Conservation (phyloP, 495 filamentous ascomycete genomes). For the Penicillium taxi region DNA sequence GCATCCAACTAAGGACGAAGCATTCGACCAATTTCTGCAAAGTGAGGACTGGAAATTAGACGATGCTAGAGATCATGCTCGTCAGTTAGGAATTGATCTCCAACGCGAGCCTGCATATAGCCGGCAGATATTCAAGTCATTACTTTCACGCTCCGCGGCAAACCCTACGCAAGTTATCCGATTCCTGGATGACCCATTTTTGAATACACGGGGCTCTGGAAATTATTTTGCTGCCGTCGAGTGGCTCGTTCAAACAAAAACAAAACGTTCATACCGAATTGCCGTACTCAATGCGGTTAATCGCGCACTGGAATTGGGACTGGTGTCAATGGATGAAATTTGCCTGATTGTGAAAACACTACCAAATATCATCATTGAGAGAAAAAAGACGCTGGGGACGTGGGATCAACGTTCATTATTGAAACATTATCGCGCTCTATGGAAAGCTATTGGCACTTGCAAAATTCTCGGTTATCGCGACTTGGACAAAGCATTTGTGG, state of each 20-base stretch:
- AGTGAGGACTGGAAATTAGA: conserved; percentile 13
- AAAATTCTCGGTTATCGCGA: conserved; percentile 30
- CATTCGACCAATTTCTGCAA: conserved; percentile 16
- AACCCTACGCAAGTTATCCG: conserved; percentile 21
- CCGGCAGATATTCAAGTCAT: conserved; percentile 31
- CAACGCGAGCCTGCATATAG: conserved; percentile 34
- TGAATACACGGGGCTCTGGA: conserved; percentile 33
- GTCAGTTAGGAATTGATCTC: conserved; percentile 28
- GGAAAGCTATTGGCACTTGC: conserved; percentile 35
- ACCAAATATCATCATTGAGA: conserved; percentile 15
- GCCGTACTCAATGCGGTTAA: conserved; percentile 24
- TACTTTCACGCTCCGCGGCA: conserved; percentile 17
- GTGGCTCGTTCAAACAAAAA: conserved; percentile 10
- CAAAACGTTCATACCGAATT: conserved; percentile 9
- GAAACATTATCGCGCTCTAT: conserved; percentile 25
- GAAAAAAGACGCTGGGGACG: conserved; percentile 11
- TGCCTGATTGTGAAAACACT: conserved; percentile 21
- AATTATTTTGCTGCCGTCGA: conserved; percentile 30
- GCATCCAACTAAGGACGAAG: conserved; percentile 5
- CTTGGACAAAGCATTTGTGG: conserved; percentile 20
- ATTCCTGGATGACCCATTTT: conserved; percentile 36
- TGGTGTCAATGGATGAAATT: conserved; percentile 31
- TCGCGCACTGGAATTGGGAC: conserved; percentile 32
- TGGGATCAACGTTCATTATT: conserved; percentile 13
- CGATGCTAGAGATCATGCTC: conserved; percentile 23